A percentile compares a stretch with the other conserved stretches of the same genome.
Evolutionary conservation across 2,329 filamentous ascomycete species (phyloP).

Genomic region (Amauroascus niger): DNA sequence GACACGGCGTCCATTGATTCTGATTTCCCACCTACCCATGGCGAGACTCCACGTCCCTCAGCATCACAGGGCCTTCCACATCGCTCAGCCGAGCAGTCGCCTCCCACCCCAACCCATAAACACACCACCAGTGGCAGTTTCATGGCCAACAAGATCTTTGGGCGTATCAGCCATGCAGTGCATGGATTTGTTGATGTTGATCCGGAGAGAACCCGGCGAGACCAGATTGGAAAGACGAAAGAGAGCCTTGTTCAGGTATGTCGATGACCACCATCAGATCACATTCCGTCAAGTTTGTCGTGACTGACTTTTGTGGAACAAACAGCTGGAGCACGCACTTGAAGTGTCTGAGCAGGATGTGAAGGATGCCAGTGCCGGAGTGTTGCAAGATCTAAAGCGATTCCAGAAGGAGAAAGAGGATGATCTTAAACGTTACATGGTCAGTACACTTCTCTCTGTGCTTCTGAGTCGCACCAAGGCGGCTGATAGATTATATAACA

Average conservation of each 20-base stretch:
- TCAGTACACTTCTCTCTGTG: constrained; percentile 42
- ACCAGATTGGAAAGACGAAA: constrained; percentile 90
- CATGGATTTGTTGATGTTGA: constrained; percentile 95
- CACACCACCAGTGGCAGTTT: constrained; percentile 81
- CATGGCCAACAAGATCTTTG: constrained; percentile 87
- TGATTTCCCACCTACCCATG: constrained; percentile 85
- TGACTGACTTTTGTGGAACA: too few relatives aligned
- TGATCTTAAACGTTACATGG: constrained; percentile 90
- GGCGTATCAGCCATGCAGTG: constrained; percentile 86
- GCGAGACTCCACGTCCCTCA: constrained; percentile 56
- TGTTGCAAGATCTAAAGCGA: constrained; percentile 78
- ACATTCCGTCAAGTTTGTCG: too few relatives aligned
- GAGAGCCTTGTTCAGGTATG: constrained; percentile 62
- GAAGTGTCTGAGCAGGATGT: constrained; percentile 84
- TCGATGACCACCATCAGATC: not conserved
- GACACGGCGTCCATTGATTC: constrained; percentile 89
- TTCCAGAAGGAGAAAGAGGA: constrained; percentile 96
- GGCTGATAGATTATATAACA: not conserved
- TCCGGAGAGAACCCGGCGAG: constrained; percentile 80
- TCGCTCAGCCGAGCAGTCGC: constrained; percentile 27
- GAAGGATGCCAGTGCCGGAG: constrained; percentile 79
- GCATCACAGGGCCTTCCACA: constrained; percentile 59
- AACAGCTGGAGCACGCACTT: constrained; percentile 79
- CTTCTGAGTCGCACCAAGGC: not conserved
- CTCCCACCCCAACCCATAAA: constrained; percentile 50